Conservation (phyloP, 495 filamentous ascomycete genomes). For the Parathielavia hyrcaniae region DNA sequence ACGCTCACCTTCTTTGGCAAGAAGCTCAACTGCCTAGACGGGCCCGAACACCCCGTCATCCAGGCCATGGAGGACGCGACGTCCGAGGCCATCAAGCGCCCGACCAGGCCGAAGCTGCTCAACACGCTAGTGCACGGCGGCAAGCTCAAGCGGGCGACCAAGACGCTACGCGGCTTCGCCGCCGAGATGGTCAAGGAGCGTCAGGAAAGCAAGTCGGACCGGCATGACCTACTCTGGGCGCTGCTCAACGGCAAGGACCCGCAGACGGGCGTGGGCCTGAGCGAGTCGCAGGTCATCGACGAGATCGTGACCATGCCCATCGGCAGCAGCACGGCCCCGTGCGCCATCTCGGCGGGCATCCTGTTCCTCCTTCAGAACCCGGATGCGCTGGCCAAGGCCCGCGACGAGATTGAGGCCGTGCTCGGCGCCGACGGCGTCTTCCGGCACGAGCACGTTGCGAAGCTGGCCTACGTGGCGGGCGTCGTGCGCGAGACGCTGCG, state of each 20-base stretch:
- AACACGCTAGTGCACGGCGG: conserved; percentile 48
- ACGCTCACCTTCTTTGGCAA: conserved; percentile 57
- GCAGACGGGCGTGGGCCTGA: conserved; percentile 54
- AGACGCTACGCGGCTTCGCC: conserved; percentile 46
- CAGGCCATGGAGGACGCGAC: conserved; percentile 61
- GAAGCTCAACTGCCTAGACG: conserved; percentile 60
- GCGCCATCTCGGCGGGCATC: conserved; percentile 49
- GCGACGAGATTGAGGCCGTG: conserved; percentile 60
- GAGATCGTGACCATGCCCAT: conserved; percentile 60
- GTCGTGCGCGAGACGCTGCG: conserved; percentile 61
- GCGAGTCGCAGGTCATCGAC: conserved; percentile 55
- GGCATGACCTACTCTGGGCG: conserved; percentile 62
- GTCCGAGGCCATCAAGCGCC: conserved; percentile 50
- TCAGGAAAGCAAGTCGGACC: conserved; percentile 51
- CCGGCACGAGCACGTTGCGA: conserved; percentile 48
- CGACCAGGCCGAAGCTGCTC: conserved; percentile 49
- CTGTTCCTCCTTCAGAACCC: conserved; percentile 59
- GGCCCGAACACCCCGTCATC: conserved; percentile 56
- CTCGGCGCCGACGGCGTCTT: conserved; percentile 51
- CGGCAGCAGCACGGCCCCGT: conserved; percentile 42
- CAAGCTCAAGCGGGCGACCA: conserved; percentile 52
- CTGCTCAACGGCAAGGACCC: conserved; percentile 61
- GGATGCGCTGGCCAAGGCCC: conserved; percentile 50
- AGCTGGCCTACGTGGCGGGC: conserved; percentile 59
- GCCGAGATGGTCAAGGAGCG: conserved; percentile 54